These are phyloP conservation scores for Leccinum glutinopallens DNA, from an alignment of 1,284 basidiomycete species.

Conservation along the genomic window DNA sequence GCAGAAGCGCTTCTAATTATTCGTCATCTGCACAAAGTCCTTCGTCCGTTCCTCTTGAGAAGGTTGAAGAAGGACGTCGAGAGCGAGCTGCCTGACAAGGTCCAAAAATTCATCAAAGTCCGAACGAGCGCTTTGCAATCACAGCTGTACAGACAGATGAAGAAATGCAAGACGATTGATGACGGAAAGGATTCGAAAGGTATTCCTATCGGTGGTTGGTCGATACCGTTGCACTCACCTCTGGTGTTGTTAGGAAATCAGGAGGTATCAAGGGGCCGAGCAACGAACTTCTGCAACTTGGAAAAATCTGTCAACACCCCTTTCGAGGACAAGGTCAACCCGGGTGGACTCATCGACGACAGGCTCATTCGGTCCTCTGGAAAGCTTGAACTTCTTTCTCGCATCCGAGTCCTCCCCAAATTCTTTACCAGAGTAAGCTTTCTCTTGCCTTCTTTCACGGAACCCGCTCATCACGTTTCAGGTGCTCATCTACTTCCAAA, in stretches of 20 bases:
- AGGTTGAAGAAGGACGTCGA: conserved; percentile 99
- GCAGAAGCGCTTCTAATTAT: conserved; percentile 99
- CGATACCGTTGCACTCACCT: conserved; percentile 10
- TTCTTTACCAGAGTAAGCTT: conserved; percentile 82
- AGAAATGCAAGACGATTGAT: conserved; percentile 97
- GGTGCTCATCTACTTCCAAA: conserved; percentile 99
- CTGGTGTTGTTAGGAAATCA: conserved; percentile 52
- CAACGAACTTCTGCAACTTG: conserved; percentile 98
- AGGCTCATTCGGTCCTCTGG: conserved; percentile 88
- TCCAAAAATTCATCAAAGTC: conserved; percentile 99
- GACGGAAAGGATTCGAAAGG: conserved; percentile 79
- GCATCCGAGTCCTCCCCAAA: conserved; percentile 81
- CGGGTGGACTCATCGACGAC: conserved; percentile 80
- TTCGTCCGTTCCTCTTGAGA: conserved; percentile 95
- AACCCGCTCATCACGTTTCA: conserved; percentile 33
- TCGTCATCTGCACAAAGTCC: conserved; percentile 96
- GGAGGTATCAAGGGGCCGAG: conserved; percentile 85
- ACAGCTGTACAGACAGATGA: conserved; percentile 97
- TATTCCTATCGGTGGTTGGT: conserved; percentile 3
- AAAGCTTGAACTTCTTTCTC: conserved; percentile 94
- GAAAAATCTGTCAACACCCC: conserved; percentile 99
- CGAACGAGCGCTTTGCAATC: conserved; percentile 95
- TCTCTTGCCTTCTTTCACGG: background rate
- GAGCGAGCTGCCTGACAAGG: conserved; percentile 96
- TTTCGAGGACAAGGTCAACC: conserved; percentile 94